These are phyloP conservation scores for Zostera marina DNA, from an alignment of 116 monocot genomes.

Conservation along the genomic window DNA sequence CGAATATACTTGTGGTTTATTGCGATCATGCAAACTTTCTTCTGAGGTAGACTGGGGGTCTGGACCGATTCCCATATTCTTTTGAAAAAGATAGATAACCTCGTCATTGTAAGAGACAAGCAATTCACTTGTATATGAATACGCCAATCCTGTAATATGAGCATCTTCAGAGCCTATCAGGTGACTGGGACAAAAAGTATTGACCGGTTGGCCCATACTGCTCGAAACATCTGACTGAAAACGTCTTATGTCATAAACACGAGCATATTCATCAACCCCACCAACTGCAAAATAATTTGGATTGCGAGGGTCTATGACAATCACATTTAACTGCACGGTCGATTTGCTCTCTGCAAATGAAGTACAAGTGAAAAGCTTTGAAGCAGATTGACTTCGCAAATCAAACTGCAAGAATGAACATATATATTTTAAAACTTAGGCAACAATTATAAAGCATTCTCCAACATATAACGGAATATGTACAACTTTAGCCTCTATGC, in stretches of 20 bases:
- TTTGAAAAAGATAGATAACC: constrained; percentile 49
- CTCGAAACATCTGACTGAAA: constrained; percentile 25
- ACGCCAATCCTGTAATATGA: constrained; percentile 57
- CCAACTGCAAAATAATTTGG: constrained; percentile 47
- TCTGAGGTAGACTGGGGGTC: constrained; percentile 17
- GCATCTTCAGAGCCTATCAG: constrained; percentile 28
- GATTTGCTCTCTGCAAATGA: constrained; percentile 27
- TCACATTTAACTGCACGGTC: constrained; percentile 21
- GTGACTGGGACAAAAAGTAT: constrained; percentile 40
- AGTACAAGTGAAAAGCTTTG: constrained; percentile 53
- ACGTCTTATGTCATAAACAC: constrained; percentile 55
- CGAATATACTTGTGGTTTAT: constrained; percentile 18
- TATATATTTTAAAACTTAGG: background rate
- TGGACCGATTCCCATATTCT: constrained; percentile 51
- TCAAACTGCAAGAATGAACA: constrained; percentile 64
- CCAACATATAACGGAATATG: background rate
- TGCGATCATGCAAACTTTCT: background rate
- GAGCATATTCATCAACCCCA: constrained; percentile 57
- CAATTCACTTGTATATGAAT: constrained; percentile 57
- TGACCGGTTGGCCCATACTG: constrained; percentile 25
- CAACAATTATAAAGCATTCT: constrained; percentile 1
- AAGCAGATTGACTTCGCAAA: constrained; percentile 41
- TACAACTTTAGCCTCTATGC: background rate
- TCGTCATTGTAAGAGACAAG: constrained; percentile 75
- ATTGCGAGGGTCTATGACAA: constrained; percentile 49